phyloP scores from a whole-genome alignment of 805 yeast genomes.

The Ogataea kodamae region DNA sequence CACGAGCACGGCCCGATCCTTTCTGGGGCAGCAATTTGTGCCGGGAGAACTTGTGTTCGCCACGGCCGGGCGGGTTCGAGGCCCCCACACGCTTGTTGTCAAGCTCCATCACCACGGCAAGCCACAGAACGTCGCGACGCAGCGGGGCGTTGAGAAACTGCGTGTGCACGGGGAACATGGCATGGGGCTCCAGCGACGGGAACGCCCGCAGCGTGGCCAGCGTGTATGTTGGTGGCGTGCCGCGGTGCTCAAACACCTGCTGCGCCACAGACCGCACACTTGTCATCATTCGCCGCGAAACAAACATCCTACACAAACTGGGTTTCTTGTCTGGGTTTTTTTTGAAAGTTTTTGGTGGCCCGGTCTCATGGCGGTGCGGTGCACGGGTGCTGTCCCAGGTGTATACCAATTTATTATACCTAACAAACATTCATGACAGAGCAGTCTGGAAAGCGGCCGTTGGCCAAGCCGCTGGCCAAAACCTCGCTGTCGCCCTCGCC shows the following conservation, averaged over 20 bases:
- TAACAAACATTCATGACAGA: too few species aligned
- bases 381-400: too few species aligned
- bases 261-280: conserved; percentile 2
- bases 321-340: too few species aligned
- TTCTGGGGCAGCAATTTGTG: conserved; percentile 83
- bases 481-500: neutral
- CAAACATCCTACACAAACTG: conserved; percentile 4
- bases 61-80: conserved; percentile 79
- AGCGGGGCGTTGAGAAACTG: conserved; percentile 67
- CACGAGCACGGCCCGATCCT: conserved; percentile 93
- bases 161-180: conserved; percentile 72
- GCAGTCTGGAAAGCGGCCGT: too few species aligned
- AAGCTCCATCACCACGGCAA: conserved; percentile 88
- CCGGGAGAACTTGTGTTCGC: conserved; percentile 81
- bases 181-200: conserved; percentile 86
- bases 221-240: conserved; percentile 63
- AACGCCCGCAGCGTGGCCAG: conserved; percentile 75
- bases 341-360: conserved; percentile 2
- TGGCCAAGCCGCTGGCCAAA: conserved; percentile 9
- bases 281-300: conserved; percentile 1
- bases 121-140: conserved; percentile 91
- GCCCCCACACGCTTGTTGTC: conserved; percentile 89
- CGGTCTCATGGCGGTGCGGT: conserved; percentile 1
- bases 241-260: conserved; percentile 28
- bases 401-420: too few species aligned